phyloP scores from a whole-genome alignment of 352 stramenopile genomes.

The Globisporangium cystogenes region DNA sequence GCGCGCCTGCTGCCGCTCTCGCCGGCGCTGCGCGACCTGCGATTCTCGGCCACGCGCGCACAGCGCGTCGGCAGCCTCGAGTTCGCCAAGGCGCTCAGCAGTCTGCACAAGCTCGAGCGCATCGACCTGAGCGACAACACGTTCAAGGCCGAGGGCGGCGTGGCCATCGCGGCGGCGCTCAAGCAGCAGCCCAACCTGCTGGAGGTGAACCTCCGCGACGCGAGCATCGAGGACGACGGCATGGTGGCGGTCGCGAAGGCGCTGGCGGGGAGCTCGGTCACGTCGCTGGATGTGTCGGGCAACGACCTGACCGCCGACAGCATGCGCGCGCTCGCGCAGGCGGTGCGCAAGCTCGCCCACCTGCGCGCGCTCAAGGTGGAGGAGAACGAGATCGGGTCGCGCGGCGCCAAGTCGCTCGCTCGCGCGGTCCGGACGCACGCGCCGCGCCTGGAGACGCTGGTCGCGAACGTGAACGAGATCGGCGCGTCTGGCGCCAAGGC shows the following conservation, averaged over 20 bases:
- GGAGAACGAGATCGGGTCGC: slow-evolving; percentile 92
- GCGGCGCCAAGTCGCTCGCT: slow-evolving; percentile 72
- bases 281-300: slow-evolving; percentile 90
- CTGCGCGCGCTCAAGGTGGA: slow-evolving; percentile 87
- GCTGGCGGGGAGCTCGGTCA: slow-evolving; percentile 54
- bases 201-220: slow-evolving; percentile 90
- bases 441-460: slow-evolving; percentile 67
- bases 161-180: slow-evolving; percentile 85
- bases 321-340: slow-evolving; percentile 36
- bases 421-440: slow-evolving; percentile 49
- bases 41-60: slow-evolving; percentile 92
- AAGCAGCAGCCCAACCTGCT: slow-evolving; percentile 54
- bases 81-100: slow-evolving; percentile 77
- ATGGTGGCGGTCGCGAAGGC: slow-evolving; percentile 77
- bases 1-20: slow-evolving; percentile 85
- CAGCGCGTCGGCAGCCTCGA: slow-evolving; percentile 80
- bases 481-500: slow-evolving; percentile 81
- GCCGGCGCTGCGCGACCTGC: slow-evolving; percentile 82
- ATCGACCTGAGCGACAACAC: slow-evolving; percentile 95
- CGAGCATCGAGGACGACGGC: slow-evolving; percentile 87
- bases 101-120: slow-evolving; percentile 65
- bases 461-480: slow-evolving; percentile 88
- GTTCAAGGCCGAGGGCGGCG: slow-evolving; percentile 83
- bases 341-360: slow-evolving; percentile 33
- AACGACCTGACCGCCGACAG: slow-evolving; percentile 86